phyloP scores from a whole-genome alignment of 257 asterid genomes.

The Voacanga thouarsii region DNA sequence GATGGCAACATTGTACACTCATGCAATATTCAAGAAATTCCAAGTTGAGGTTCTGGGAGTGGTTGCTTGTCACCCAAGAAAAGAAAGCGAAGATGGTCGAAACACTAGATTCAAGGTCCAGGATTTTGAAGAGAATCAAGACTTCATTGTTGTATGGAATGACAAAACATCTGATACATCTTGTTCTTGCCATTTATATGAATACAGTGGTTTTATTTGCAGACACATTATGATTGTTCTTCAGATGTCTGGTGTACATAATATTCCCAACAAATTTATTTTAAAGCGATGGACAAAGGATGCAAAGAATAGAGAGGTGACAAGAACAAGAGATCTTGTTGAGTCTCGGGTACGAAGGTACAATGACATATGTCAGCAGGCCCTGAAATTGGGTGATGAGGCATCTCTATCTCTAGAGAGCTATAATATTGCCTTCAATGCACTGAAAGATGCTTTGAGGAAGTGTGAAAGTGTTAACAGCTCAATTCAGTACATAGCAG shows the following conservation, averaged over 20 bases:
- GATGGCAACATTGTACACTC: conserved; percentile 44
- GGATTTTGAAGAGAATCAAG: conserved; percentile 42
- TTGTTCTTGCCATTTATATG: conserved; percentile 47
- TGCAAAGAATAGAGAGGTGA: conserved; percentile 35
- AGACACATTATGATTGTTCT: conserved; percentile 57
- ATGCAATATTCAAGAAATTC: conserved; percentile 50
- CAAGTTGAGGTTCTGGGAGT: conserved; percentile 59
- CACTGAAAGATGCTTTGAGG: conserved; percentile 73
- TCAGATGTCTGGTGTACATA: conserved; percentile 47
- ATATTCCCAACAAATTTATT: conserved; percentile 42
- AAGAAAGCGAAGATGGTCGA: conserved; percentile 29
- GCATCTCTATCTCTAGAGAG: conserved; percentile 87
- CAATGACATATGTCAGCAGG: conserved; percentile 70
- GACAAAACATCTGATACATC: conserved; percentile 37
- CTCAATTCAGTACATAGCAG: conserved; percentile 65
- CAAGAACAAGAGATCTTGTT: conserved; percentile 36
- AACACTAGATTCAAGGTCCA: conserved; percentile 39
- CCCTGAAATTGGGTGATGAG: conserved; percentile 79
- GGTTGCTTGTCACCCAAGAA: conserved; percentile 56
- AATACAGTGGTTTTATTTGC: conserved; percentile 45
- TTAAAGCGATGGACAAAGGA: conserved; percentile 48
- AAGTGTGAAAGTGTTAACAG: conserved; percentile 62
- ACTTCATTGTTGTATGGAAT: conserved; percentile 38
- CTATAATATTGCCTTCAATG: conserved; percentile 51
- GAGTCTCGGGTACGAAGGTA: conserved; percentile 70